Evolutionary conservation across 2,329 filamentous ascomycete genomes (phyloP).

Genomic region (Cyphellophora attinorum): DNA sequence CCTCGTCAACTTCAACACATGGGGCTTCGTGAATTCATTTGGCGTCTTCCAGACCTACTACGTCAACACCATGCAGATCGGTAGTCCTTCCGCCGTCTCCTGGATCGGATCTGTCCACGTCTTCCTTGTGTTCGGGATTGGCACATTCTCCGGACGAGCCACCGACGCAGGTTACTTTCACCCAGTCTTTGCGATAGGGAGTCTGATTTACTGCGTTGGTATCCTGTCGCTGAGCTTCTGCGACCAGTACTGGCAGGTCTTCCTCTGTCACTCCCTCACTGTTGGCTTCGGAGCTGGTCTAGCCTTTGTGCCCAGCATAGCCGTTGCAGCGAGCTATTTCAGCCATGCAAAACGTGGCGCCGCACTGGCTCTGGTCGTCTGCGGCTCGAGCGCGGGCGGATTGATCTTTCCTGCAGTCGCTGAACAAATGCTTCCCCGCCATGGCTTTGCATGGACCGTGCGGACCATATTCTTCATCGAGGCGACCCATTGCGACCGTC

Average conservation of each 20-base stretch:
- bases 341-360: constrained; percentile 40
- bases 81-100: constrained; percentile 37
- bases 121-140: constrained; percentile 40
- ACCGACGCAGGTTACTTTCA: constrained; percentile 44
- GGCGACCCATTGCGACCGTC: constrained; percentile 32
- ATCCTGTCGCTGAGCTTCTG: constrained; percentile 42
- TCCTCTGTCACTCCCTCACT: constrained; percentile 45
- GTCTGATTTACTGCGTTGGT: constrained; percentile 34
- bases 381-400: constrained; percentile 53
- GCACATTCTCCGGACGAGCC: constrained; percentile 40
- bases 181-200: constrained; percentile 31
- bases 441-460: constrained; percentile 58
- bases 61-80: constrained; percentile 26
- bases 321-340: constrained; percentile 53
- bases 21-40: constrained; percentile 22
- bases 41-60: constrained; percentile 43
- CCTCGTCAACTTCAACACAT: constrained; percentile 49
- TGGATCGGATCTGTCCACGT: constrained; percentile 45
- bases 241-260: constrained; percentile 40
- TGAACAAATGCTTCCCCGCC: constrained; percentile 45
- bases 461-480: constrained; percentile 52
- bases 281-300: constrained; percentile 47
- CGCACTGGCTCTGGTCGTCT: constrained; percentile 50
- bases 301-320: constrained; percentile 44
- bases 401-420: constrained; percentile 53